Percentiles rank a stretch among this genome's conserved stretches.
These are phyloP conservation scores for Cercospora sesami DNA, from an alignment of 2,329 filamentous ascomycete species.

Conservation along the genomic window DNA sequence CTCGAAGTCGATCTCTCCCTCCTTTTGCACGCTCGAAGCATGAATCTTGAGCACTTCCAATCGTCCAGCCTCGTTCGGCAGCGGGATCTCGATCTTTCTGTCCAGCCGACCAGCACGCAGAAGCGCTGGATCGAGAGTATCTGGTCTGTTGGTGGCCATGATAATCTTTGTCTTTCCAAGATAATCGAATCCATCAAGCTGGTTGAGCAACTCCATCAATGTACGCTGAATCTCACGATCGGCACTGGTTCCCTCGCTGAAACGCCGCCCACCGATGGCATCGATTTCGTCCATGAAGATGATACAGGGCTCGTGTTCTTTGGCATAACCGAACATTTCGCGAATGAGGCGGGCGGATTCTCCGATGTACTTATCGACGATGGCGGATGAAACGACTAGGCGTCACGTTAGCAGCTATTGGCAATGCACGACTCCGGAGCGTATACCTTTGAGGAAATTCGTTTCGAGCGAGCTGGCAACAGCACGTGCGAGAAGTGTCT, in stretches of 20 bases:
- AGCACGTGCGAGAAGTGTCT: constrained; percentile 89
- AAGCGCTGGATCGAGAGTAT: constrained; percentile 90
- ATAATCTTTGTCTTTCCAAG: constrained; percentile 99
- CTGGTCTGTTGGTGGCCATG: constrained; percentile 97
- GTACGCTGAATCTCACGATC: constrained; percentile 98
- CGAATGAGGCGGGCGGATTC: constrained; percentile 95
- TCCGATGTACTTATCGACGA: constrained; percentile 99
- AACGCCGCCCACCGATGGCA: constrained; percentile 92
- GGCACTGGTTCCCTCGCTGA: constrained; percentile 95
- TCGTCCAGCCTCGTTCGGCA: constrained; percentile 94
- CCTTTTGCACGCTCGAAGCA: constrained; percentile 77
- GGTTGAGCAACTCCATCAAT: constrained; percentile 97
- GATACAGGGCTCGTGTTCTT: constrained; percentile 98
- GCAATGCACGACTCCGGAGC: not conserved
- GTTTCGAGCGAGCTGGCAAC: constrained; percentile 96
- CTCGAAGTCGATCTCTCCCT: constrained; percentile 97
- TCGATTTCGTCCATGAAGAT: constrained; percentile 99
- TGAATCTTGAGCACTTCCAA: constrained; percentile 99
- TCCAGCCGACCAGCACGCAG: constrained; percentile 91
- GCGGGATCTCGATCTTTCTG: constrained; percentile 94
- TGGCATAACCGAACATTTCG: constrained; percentile 99
- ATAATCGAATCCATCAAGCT: constrained; percentile 98
- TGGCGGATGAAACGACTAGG: constrained; percentile 92
- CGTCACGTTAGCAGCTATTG: constrained; percentile 22
- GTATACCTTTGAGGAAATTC: constrained; percentile 90